Conservation (phyloP, 805 yeast species). For the Starmerella scarabaei region DNA sequence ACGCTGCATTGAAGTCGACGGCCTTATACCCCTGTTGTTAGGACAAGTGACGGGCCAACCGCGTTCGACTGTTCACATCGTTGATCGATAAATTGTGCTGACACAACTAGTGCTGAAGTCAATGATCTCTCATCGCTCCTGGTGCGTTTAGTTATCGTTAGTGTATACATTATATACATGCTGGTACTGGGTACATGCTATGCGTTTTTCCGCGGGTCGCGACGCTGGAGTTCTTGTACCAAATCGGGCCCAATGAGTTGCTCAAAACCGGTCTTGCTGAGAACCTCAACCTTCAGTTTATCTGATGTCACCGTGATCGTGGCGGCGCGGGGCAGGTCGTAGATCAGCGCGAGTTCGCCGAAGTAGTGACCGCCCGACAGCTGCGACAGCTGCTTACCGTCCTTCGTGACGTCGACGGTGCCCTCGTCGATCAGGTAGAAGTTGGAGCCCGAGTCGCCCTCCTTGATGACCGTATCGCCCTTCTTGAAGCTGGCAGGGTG, state of each 20-base stretch:
- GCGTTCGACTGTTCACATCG: no score
- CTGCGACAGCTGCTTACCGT: constrained; percentile 40
- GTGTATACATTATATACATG: no score
- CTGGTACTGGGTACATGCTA: no score
- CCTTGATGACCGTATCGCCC: constrained; percentile 63
- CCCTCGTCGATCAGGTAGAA: constrained; percentile 73
- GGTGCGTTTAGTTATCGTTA: no score
- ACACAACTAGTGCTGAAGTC: no score
- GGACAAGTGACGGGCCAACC: no score
- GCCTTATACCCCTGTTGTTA: no score
- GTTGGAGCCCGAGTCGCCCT: constrained; percentile 75
- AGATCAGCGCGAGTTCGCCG: constrained; percentile 88
- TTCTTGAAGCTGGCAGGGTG: constrained; percentile 58
- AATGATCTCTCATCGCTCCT: no score
- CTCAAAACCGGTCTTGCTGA: constrained; percentile 86
- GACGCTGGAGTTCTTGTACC: constrained; percentile 70
- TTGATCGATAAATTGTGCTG: no score
- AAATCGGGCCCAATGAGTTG: constrained; percentile 81
- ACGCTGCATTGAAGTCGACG: no score
- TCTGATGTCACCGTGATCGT: constrained; percentile 61
- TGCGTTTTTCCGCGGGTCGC: constrained; percentile 45
- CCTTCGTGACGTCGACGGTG: constrained; percentile 57
- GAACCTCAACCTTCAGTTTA: constrained; percentile 73
- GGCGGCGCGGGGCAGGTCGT: constrained; percentile 89
- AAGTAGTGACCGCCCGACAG: constrained; percentile 80